These are phyloP conservation scores for Pontederia crassipes DNA, from an alignment of 176 grass and related monocot species.

Conservation along the genomic window DNA sequence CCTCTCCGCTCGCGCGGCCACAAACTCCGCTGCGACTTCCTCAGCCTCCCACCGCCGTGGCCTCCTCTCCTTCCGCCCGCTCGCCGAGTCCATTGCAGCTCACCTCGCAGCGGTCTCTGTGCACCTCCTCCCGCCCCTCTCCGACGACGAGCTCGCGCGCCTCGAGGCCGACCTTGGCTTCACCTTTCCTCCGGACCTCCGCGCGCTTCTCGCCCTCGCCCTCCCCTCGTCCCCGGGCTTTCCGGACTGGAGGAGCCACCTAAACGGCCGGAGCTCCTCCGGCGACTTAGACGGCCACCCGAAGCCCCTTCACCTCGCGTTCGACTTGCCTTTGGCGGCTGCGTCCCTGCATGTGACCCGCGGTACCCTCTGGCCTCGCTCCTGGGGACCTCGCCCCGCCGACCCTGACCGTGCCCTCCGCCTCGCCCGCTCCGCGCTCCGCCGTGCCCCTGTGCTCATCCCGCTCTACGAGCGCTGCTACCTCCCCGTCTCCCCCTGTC, in stretches of 20 bases:
- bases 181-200: slow-evolving; percentile 85
- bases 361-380: slow-evolving; percentile 68
- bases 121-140: slow-evolving; percentile 37
- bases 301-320: slow-evolving; percentile 13
- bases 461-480: slow-evolving; percentile 90
- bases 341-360: slow-evolving; percentile 44
- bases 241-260: slow-evolving; percentile 52
- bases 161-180: slow-evolving; percentile 68
- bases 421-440: slow-evolving; percentile 57
- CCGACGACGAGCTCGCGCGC: slow-evolving; percentile 55
- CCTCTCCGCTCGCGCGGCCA: slow-evolving; percentile 57
- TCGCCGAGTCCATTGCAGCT: slow-evolving; percentile 39
- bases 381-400: slow-evolving; percentile 48
- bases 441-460: slow-evolving; percentile 56
- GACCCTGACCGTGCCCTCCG: slow-evolving; percentile 55
- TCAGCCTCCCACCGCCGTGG: slow-evolving; percentile 38
- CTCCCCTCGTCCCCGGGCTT: slow-evolving; percentile 56
- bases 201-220: slow-evolving; percentile 52
- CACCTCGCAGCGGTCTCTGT: slow-evolving; percentile 52
- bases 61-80: slow-evolving; percentile 57
- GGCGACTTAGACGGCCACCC: background rate
- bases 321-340: slow-evolving; percentile 53
- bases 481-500: slow-evolving; percentile 55
- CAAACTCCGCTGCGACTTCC: slow-evolving; percentile 19
- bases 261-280: background rate